These are phyloP conservation scores for Sutorius australiensis DNA, from an alignment of 768 basidiomycete genomes.

Conservation along the genomic window DNA sequence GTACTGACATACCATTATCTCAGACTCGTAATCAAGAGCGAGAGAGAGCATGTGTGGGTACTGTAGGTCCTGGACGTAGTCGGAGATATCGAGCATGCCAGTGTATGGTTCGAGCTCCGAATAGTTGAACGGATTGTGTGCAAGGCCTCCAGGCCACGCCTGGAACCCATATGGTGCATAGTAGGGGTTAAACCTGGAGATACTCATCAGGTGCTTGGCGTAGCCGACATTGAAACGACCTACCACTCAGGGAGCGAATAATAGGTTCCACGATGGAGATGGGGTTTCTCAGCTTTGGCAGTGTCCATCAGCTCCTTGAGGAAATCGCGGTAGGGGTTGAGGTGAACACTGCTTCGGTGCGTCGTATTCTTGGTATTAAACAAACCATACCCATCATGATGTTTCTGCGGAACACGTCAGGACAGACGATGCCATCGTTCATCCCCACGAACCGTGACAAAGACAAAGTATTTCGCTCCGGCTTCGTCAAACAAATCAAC, in stretches of 20 bases:
- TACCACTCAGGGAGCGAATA: conserved; percentile 56
- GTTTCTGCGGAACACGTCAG: conserved; percentile 39
- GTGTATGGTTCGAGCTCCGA: conserved; percentile 52
- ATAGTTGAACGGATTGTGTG: conserved; percentile 47
- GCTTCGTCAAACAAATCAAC: conserved; percentile 50
- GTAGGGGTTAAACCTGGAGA: conserved; percentile 50
- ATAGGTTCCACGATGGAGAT: conserved; percentile 54
- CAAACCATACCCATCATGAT: conserved; percentile 57
- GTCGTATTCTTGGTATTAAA: conserved; percentile 56
- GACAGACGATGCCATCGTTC: background rate
- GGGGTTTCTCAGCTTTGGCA: conserved; percentile 46
- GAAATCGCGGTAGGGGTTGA: conserved; percentile 51
- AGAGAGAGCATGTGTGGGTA: conserved; percentile 50
- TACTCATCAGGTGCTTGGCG: background rate
- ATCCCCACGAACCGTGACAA: conserved; percentile 41
- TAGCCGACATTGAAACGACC: background rate
- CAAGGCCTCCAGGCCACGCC: conserved; percentile 51
- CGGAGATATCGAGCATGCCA: conserved; percentile 44
- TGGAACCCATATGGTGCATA: conserved; percentile 44
- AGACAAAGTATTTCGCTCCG: conserved; percentile 61
- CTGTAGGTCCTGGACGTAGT: conserved; percentile 51
- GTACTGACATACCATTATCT: conserved; percentile 46
- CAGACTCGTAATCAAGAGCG: conserved; percentile 43
- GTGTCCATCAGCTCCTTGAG: conserved; percentile 47
- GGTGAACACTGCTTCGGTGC: conserved; percentile 44